phyloP scores from a whole-genome alignment of 306 rosid species.

The Psophocarpus tetragonolobus region DNA sequence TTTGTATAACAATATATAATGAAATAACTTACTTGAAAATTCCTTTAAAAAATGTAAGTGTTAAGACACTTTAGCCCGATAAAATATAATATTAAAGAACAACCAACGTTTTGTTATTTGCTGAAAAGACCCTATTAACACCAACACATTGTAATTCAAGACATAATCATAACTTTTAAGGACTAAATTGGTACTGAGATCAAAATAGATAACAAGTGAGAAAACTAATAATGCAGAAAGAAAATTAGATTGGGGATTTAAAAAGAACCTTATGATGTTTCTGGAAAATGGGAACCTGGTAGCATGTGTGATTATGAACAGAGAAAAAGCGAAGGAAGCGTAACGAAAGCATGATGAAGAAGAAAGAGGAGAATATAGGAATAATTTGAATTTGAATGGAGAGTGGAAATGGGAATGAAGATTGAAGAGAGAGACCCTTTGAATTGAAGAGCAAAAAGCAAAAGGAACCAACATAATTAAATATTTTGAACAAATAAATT shows the following conservation, averaged over 20 bases:
- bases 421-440: not conserved
- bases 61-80: no score
- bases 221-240: not conserved
- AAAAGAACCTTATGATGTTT: conserved; percentile 18
- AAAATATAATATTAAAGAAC: no score
- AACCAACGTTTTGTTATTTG: no score
- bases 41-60: no score
- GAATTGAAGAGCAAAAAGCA: not conserved
- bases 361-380: not conserved
- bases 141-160: no score
- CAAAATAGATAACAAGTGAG: no score
- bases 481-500: not conserved
- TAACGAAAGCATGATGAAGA: conserved; percentile 20
- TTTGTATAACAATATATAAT: no score
- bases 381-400: not conserved
- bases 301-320: not conserved
- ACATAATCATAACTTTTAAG: no score
- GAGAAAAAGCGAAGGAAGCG: conserved; percentile 23
- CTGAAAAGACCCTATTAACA: no score
- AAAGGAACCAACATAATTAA: not conserved
- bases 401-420: not conserved
- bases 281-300: not conserved
- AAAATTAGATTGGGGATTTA: not conserved
- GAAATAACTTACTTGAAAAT: no score
- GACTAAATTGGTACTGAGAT: no score